Base-by-base conservation (phyloP, 345 rosid species). In the Eucalyptus brandiana region DNA sequence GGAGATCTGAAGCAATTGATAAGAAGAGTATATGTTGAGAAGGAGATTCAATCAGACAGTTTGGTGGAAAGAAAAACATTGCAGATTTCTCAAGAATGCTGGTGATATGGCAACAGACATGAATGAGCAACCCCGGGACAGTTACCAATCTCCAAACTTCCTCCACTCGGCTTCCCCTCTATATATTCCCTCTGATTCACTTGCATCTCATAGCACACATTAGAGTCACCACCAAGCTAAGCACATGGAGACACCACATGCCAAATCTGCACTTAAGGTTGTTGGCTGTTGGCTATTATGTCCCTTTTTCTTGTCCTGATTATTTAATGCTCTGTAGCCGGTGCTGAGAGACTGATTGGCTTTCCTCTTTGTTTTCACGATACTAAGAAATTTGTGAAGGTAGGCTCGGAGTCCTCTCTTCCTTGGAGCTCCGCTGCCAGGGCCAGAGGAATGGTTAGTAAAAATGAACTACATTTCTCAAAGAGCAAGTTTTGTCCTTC, bases 11-110 rank as follows among this genome's bases (percentile, higher is more conserved):
- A 91, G 93, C 92, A 92, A 94, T 90, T 88, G 65, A 65, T 90
- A 86, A 76, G 86, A 88, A 90, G 91, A 92, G 88, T 56, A 85
- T 51, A 87, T 28, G 89, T 90, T 93, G 96, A 96, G 96, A 93
- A 93, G 91, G 97, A 94, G 94, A 89, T 95, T 90, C 93, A 94
- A 94, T 93, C 98, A 93, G 97, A 94, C 93, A 94, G 98, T 94
- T 96, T 96, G 99, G 97, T 96, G 94, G 88, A 72, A 92, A 92
- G 93, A 86, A 91, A 76, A 44, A 89, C 92, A 90, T 88, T 21
- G 91, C 88, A 90, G 89, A 90, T 89, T 90, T 86, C 40, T 87
- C 81, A 89, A 88, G 45, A 85, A 89, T 90, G 95, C 91, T 93
- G 89, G 91, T 92, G 98, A 95, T 95, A 94, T 94, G 88, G 92